Evolutionary conservation across 148 eudicot genomes (phyloP), one percentile per base, ranked within the genome.

Genomic region (Dysphania ambrosioides): DNA sequence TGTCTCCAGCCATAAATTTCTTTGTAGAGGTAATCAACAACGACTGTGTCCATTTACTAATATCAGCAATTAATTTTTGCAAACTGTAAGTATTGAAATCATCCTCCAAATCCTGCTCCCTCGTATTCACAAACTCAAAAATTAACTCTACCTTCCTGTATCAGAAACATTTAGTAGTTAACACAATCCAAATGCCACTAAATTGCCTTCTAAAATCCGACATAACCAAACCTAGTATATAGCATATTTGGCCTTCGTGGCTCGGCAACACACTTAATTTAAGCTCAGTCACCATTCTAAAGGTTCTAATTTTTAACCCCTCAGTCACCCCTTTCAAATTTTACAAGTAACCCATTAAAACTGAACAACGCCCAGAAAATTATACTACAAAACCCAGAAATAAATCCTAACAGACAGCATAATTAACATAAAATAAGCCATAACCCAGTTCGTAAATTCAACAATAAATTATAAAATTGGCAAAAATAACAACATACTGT

Each of bases 91-190:
- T 75, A 82, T 95, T 86, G 19, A 51, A 77, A 40, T 62, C 79
- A n/a, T 62, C 78, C 29, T 65, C 75, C 30, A 8, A 62, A 44
- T 75, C 83, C 85, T 57, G 66, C 82, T 80, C 79, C 70, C 76
- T 79, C 56, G 81, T 83, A 31, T 83, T 84, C 81, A 92, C 90
- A 81, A 79, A 90, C 65, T 83, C 80, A 77, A 64, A 80, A 32
- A 91, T 87, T 79, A 92, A 61, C 49, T 85, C 88, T 53, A 92
- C 87, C 84, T 90, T 90, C 83, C 99, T 95, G 97, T 84, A 86
- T 35, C 47, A 77, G 71, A 60, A 63, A 35, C 1, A n/a, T 44
- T 41, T 58, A 47, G 13, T 47, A 21, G 53, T 16, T 47, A 47
- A 16, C 51, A 44, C 51, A 3, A 44, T 44, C 51, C 51, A 44